phyloP scores from a whole-genome alignment of 306 rosid species.

The Vigna nakashimae region DNA sequence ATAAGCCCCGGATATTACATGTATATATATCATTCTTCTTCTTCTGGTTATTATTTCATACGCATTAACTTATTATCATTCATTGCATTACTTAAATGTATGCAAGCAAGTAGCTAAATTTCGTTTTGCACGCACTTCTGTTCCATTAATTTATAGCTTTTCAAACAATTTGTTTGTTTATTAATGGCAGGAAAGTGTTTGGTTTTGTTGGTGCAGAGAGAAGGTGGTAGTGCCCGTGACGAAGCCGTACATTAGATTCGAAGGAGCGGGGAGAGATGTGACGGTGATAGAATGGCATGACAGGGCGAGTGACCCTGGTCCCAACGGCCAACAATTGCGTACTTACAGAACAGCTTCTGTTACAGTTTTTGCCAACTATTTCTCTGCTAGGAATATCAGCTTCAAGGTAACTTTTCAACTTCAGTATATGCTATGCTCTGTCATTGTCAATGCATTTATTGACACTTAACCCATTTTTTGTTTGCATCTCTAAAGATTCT shows the following conservation, averaged over 20 bases:
- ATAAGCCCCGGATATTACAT: constrained; percentile 70
- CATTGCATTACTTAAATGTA: no score
- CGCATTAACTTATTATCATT: no score
- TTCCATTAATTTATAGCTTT: no score
- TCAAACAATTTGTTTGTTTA: background rate
- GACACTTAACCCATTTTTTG: background rate
- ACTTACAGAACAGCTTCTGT: constrained; percentile 85
- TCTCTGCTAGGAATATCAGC: constrained; percentile 77
- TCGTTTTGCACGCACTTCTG: no score
- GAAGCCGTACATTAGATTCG: constrained; percentile 73
- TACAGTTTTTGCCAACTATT: constrained; percentile 66
- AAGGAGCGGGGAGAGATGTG: constrained; percentile 70
- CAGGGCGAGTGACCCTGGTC: constrained; percentile 70
- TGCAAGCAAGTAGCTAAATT: no score
- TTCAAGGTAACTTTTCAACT: constrained; percentile 60
- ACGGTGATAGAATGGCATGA: constrained; percentile 85
- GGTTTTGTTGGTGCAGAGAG: constrained; percentile 56
- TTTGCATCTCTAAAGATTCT: background rate
- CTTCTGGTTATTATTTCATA: background rate
- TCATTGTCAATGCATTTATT: background rate
- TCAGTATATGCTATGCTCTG: background rate
- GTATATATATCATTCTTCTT: constrained; percentile 38
- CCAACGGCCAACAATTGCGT: constrained; percentile 72
- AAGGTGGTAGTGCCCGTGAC: constrained; percentile 75
- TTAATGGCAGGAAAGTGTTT: background rate